These are phyloP conservation scores for Coemansia interrupta DNA, from an alignment of 192 early-diverging fungal species.

Conservation along the genomic window DNA sequence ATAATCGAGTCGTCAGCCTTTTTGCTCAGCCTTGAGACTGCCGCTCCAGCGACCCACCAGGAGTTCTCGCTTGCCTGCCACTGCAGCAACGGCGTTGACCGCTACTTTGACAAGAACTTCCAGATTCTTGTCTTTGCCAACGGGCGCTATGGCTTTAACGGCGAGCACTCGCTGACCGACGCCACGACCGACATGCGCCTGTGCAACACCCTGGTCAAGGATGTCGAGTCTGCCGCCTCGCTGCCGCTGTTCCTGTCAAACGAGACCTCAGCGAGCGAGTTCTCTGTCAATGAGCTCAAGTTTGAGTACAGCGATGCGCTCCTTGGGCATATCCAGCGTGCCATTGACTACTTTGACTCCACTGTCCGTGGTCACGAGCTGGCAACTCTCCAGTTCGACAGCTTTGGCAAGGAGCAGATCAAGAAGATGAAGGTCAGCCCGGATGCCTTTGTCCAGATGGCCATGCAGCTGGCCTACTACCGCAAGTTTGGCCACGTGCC, in stretches of 20 bases:
- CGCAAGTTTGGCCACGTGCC: constrained; percentile 58
- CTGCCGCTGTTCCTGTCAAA: constrained; percentile 25
- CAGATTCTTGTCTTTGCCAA: constrained; percentile 79
- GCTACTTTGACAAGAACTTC: constrained; percentile 78
- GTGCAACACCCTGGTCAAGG: constrained; percentile 64
- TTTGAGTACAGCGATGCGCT: constrained; percentile 58
- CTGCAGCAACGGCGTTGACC: constrained; percentile 74
- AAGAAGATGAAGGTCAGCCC: constrained; percentile 58
- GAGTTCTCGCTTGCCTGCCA: constrained; percentile 74
- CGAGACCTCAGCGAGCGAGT: constrained; percentile 10
- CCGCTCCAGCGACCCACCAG: constrained; percentile 64
- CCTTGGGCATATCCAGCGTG: constrained; percentile 54
- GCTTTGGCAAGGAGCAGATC: constrained; percentile 72
- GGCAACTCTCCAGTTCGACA: constrained; percentile 63
- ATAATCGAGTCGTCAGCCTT: constrained; percentile 72
- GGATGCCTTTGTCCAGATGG: constrained; percentile 76
- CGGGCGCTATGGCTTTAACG: constrained; percentile 74
- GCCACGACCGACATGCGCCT: constrained; percentile 75
- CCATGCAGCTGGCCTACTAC: constrained; percentile 71
- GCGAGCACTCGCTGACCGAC: constrained; percentile 71
- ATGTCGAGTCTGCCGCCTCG: constrained; percentile 36
- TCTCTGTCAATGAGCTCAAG: constrained; percentile 34
- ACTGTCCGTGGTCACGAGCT: constrained; percentile 65
- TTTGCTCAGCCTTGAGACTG: constrained; percentile 73
- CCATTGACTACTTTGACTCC: constrained; percentile 62